These are phyloP conservation scores for Malassezia pachydermatis DNA, from an alignment of 1,284 basidiomycete species.

Conservation along the genomic window DNA sequence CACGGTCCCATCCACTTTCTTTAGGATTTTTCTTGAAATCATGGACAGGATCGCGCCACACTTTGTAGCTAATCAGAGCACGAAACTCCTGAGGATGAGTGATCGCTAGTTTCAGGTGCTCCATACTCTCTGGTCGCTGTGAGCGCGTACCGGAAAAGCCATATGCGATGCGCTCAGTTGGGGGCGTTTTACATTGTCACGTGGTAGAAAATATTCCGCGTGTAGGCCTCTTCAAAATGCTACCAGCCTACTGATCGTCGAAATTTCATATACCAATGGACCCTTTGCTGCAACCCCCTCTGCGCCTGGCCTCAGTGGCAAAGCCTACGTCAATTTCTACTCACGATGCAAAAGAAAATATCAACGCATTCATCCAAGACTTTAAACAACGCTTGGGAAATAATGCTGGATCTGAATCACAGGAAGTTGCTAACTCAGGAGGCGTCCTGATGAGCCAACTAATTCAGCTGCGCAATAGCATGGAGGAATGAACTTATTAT, in stretches of 20 bases:
- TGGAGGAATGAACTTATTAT: background rate
- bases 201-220: background rate
- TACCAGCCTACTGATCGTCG: background rate
- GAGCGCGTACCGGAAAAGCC: no score
- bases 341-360: conserved; percentile 2
- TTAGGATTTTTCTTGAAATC: conserved; percentile 47
- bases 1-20: conserved; percentile 41
- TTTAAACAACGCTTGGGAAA: conserved; percentile 9
- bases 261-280: conserved; percentile 16
- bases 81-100: conserved; percentile 47
- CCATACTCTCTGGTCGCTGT: no score
- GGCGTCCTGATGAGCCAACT: conserved; percentile 16
- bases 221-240: background rate
- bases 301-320: conserved; percentile 3
- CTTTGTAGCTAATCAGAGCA: conserved; percentile 48
- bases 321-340: background rate
- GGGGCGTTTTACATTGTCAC: background rate
- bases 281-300: conserved; percentile 12
- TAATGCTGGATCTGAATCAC: background rate
- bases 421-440: conserved; percentile 12
- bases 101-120: conserved; percentile 14
- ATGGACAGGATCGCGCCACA: conserved; percentile 51
- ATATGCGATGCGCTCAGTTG: background rate
- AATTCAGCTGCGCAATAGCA: conserved; percentile 11
- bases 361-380: conserved; percentile 8